Conservation (phyloP, 108 stramenopile species). For the Aurantiochytrium sp. region DNA sequence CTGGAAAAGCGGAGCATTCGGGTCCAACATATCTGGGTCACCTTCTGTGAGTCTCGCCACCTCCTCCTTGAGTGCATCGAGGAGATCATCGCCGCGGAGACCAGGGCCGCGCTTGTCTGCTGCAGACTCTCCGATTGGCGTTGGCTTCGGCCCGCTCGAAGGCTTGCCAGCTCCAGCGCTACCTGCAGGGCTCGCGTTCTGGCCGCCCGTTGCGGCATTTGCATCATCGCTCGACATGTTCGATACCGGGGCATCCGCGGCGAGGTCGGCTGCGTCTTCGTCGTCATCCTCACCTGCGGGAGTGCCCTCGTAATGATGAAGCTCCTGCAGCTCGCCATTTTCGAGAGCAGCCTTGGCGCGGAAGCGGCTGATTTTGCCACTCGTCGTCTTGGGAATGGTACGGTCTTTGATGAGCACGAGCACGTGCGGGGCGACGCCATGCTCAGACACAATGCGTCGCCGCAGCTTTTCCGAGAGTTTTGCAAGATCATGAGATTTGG, state of each 20-base stretch:
- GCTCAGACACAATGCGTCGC: conserved; percentile 27
- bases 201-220: not conserved
- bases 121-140: not conserved
- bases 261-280: not conserved
- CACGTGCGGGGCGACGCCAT: conserved; percentile 49
- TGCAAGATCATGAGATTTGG: not conserved
- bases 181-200: not conserved
- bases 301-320: not conserved
- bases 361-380: conserved; percentile 91
- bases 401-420: conserved; percentile 71
- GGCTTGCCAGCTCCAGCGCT: not conserved
- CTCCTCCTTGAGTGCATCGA: not conserved
- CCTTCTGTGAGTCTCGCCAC: not conserved
- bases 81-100: not conserved
- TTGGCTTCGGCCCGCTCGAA: not conserved
- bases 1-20: not conserved
- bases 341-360: conserved; percentile 59
- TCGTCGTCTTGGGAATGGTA: conserved; percentile 92
- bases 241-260: not conserved
- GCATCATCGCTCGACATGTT: not conserved
- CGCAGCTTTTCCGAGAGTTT: not conserved
- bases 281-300: not conserved
- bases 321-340: conserved; percentile 24
- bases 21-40: not conserved
- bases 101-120: not conserved